These are phyloP conservation scores for Naganishia antarctica DNA, from an alignment of 768 basidiomycete species.

Conservation along the genomic window DNA sequence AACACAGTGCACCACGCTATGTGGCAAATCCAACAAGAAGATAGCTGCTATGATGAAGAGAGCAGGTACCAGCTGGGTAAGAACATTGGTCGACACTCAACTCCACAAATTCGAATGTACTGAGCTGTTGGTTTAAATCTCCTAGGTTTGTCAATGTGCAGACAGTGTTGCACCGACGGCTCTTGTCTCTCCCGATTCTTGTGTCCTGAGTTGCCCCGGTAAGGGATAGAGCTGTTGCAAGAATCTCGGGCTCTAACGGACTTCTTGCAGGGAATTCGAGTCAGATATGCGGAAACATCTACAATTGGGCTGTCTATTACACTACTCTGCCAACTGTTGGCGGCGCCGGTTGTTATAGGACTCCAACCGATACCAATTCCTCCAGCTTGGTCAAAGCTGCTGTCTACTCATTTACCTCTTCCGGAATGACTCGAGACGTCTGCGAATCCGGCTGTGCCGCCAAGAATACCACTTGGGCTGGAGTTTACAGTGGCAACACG, in stretches of 20 bases:
- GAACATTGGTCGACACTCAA: neutral
- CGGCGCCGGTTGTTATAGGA: slow-evolving; percentile 8
- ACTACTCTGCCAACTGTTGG: neutral
- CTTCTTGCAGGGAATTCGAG: neutral
- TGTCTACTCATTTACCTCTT: slow-evolving; percentile 3
- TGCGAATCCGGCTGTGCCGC: slow-evolving; percentile 13
- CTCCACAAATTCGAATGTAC: too few species aligned
- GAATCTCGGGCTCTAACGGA: neutral
- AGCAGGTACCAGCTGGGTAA: slow-evolving; percentile 4
- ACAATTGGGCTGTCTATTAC: slow-evolving; percentile 33
- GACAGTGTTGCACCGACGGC: slow-evolving; percentile 17
- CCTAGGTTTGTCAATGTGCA: slow-evolving; percentile 16
- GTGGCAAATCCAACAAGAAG: slow-evolving; percentile 29
- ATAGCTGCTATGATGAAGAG: slow-evolving; percentile 29
- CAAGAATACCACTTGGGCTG: slow-evolving; percentile 3
- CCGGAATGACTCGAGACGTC: slow-evolving; percentile 17
- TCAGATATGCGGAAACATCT: slow-evolving; percentile 29
- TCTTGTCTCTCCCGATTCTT: slow-evolving; percentile 12
- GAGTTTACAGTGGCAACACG: slow-evolving; percentile 28
- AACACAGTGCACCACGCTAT: slow-evolving; percentile 27
- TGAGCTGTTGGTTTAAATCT: neutral
- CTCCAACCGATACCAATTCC: neutral
- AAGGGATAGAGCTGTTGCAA: neutral
- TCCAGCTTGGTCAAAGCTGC: slow-evolving; percentile 24
- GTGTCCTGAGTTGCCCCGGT: slow-evolving; percentile 31